A percentile compares a stretch with the other conserved stretches of the same genome.
Conservation (phyloP, 202 grass and related monocot genomes). For the Bolboschoenoplectus hybrid region DNA sequence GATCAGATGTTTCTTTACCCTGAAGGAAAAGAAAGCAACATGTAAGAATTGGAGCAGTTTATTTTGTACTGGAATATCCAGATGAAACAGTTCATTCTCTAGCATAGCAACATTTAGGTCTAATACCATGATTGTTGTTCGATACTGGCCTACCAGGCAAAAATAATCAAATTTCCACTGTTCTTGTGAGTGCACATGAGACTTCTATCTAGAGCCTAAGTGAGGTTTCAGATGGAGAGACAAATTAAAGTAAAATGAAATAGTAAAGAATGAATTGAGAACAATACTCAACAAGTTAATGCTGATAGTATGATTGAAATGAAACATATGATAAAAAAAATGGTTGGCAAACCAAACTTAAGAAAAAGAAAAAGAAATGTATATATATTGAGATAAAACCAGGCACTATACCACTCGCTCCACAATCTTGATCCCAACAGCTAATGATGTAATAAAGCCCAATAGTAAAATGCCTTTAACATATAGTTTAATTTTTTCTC, state of each 20-base stretch:
- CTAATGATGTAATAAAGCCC: not conserved
- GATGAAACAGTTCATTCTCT: not conserved
- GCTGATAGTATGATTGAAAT: not conserved
- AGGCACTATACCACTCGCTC: not conserved
- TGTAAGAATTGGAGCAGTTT: not conserved
- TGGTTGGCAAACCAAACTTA: not conserved
- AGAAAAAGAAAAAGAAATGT: not conserved
- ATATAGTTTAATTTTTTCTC: not conserved
- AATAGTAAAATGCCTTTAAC: not conserved
- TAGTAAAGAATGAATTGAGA: not conserved
- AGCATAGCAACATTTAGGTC: not conserved
- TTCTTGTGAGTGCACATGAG: not conserved
- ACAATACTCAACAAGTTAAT: not conserved
- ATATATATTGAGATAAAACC: not conserved
- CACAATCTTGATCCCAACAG: not conserved
- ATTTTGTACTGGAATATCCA: not conserved
- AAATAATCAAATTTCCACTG: not conserved
- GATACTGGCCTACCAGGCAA: not conserved
- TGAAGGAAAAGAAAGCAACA: constrained; percentile 43
- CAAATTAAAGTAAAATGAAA: not conserved
- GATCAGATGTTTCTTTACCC: constrained; percentile 95
- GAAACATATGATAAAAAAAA: not conserved
- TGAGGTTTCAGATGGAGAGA: not conserved
- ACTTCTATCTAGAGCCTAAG: not conserved
- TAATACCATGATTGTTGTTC: not conserved